A percentile compares a stretch with the other conserved stretches of the same genome.
Evolutionary conservation across 1,284 basidiomycete genomes (phyloP).

Genomic region (Sporisorium scitamineum): DNA sequence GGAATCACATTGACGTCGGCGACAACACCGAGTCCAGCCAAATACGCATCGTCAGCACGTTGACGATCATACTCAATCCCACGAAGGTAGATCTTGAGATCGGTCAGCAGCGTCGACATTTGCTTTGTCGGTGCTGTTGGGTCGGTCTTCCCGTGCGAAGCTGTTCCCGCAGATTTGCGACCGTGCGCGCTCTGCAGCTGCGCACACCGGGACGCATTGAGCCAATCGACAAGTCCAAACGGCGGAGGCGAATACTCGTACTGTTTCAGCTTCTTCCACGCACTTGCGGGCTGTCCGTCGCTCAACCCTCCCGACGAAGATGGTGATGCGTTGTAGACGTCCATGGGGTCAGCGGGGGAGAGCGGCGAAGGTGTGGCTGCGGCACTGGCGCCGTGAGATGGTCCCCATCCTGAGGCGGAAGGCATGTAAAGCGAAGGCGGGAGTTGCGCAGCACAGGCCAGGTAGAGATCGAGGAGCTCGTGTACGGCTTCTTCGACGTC

Average conservation of each 20-base stretch:
- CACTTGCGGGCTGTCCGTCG: slow-evolving; percentile 11
- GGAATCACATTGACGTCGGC: slow-evolving; percentile 22
- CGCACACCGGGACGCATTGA: slow-evolving; percentile 30
- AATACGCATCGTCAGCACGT: slow-evolving; percentile 27
- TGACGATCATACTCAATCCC: slow-evolving; percentile 51
- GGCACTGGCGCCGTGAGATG: slow-evolving; percentile 1
- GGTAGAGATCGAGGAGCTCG: slow-evolving; percentile 53
- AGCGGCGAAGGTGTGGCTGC: slow-evolving; percentile 36
- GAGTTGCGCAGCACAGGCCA: slow-evolving; percentile 27
- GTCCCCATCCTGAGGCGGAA: neutral
- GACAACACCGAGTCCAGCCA: slow-evolving; percentile 5
- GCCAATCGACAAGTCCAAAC: slow-evolving; percentile 46
- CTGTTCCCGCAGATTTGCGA: neutral
- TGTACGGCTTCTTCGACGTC: slow-evolving; percentile 55
- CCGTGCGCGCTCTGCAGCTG: slow-evolving; percentile 10
- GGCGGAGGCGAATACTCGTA: slow-evolving; percentile 54
- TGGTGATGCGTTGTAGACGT: slow-evolving; percentile 22
- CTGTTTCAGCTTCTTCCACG: slow-evolving; percentile 29
- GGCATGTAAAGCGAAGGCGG: slow-evolving; percentile 42
- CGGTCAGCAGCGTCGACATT: slow-evolving; percentile 37
- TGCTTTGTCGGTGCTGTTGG: slow-evolving; percentile 33
- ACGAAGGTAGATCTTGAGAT: slow-evolving; percentile 53
- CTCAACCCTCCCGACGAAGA: slow-evolving; percentile 23
- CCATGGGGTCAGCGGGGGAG: slow-evolving; percentile 44
- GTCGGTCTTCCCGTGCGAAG: neutral